Conservation (phyloP, 2,329 filamentous ascomycete species). For the Aspergillus aculeatinus region DNA sequence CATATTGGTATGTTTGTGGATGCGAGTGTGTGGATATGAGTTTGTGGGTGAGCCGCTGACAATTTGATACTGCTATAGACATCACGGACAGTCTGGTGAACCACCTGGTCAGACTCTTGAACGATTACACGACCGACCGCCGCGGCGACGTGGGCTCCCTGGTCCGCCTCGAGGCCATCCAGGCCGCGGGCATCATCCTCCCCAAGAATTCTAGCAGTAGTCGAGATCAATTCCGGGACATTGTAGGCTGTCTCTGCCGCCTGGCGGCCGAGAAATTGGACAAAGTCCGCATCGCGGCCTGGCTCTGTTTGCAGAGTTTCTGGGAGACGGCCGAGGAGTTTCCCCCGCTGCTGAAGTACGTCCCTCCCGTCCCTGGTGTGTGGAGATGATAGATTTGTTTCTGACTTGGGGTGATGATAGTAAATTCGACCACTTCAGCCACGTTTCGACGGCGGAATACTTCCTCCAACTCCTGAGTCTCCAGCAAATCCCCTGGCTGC, state of each 20-base stretch:
- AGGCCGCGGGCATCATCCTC: conserved; percentile 54
- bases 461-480: conserved; percentile 44
- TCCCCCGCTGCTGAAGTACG: conserved; percentile 44
- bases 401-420: conserved; percentile 24
- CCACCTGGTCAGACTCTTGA: conserved; percentile 51
- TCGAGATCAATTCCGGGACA: not conserved
- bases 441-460: conserved; percentile 46
- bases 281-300: conserved; percentile 66
- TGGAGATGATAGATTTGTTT: conserved; percentile 14
- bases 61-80: conserved; percentile 25
- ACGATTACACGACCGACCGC: conserved; percentile 88
- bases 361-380: not conserved
- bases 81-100: conserved; percentile 28
- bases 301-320: conserved; percentile 43
- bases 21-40: too few relatives aligned
- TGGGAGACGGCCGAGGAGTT: conserved; percentile 39
- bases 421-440: conserved; percentile 45
- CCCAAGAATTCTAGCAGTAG: conserved; percentile 4
- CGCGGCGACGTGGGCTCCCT: conserved; percentile 88
- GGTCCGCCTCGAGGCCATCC: conserved; percentile 75
- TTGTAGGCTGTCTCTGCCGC: conserved; percentile 55
- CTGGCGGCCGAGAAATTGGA: conserved; percentile 88
- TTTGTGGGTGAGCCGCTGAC: conserved; percentile 7
- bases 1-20: conserved; percentile 32
- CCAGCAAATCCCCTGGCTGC: conserved; percentile 37